phyloP scores from a whole-genome alignment of 2,329 filamentous ascomycete genomes.

The Microdochium bolleyi region DNA sequence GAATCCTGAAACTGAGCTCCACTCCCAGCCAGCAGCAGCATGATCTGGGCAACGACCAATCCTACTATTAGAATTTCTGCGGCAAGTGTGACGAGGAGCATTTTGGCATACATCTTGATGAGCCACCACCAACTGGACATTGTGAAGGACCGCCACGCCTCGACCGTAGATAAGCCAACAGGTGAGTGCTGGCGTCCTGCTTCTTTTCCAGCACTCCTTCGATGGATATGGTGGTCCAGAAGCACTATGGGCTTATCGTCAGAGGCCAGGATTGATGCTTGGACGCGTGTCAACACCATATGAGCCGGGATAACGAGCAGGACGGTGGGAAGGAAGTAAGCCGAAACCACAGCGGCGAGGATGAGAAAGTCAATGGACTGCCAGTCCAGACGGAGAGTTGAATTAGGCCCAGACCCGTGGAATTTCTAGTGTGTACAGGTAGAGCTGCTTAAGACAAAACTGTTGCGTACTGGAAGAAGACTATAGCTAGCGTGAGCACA shows the following conservation, averaged over 20 bases:
- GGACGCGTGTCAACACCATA: slow-evolving; percentile 69
- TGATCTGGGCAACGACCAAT: slow-evolving; percentile 12
- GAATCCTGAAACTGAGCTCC: not conserved
- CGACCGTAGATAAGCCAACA: slow-evolving; percentile 60
- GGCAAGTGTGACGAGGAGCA: slow-evolving; percentile 43
- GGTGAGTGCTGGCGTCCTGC: slow-evolving; percentile 52
- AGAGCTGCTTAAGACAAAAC: slow-evolving; percentile 33
- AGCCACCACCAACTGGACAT: slow-evolving; percentile 61
- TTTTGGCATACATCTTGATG: slow-evolving; percentile 64
- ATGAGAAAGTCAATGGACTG: slow-evolving; percentile 27
- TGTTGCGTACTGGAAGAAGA: slow-evolving; percentile 37
- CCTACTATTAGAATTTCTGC: slow-evolving; percentile 34
- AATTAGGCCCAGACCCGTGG: slow-evolving; percentile 22
- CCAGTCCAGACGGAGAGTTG: slow-evolving; percentile 16
- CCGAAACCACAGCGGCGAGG: slow-evolving; percentile 27
- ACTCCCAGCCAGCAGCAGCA: slow-evolving; percentile 22
- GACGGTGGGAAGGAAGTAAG: slow-evolving; percentile 40
- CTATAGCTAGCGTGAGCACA: slow-evolving; percentile 46
- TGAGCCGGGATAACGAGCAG: slow-evolving; percentile 64
- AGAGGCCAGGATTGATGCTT: slow-evolving; percentile 74
- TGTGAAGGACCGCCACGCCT: slow-evolving; percentile 72
- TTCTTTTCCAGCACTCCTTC: slow-evolving; percentile 24
- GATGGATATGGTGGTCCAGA: slow-evolving; percentile 75
- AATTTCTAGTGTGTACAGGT: slow-evolving; percentile 27
- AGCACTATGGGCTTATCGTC: slow-evolving; percentile 76